Evolutionary conservation across 2,329 filamentous ascomycete species (phyloP).

Genomic region (Dendrostoma leiphaemia): DNA sequence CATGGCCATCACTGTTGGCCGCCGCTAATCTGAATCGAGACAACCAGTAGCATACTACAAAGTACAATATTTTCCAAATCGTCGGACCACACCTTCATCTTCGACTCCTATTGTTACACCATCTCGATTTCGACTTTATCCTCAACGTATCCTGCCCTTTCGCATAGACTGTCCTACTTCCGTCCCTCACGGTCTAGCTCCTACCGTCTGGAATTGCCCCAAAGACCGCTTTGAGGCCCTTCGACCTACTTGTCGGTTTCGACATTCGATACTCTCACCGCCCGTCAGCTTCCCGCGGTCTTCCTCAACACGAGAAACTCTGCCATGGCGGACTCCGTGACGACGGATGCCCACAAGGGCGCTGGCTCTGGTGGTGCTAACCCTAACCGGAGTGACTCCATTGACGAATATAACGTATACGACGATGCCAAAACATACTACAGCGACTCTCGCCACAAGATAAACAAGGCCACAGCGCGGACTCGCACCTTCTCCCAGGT

Average conservation of each 20-base stretch:
- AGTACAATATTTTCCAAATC: too few species aligned
- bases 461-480: conserved; percentile 44
- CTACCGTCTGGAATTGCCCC: background rate
- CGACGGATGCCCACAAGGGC: conserved; percentile 11
- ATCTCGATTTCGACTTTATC: conserved; percentile 8
- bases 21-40: conserved; percentile 16
- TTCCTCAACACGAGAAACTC: background rate
- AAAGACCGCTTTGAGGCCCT: background rate
- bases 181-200: too few species aligned
- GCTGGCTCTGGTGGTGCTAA: background rate
- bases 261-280: background rate
- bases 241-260: background rate
- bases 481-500: conserved; percentile 59
- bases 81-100: conserved; percentile 1
- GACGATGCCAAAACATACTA: conserved; percentile 62
- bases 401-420: conserved; percentile 48
- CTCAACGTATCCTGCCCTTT: background rate
- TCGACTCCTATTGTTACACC: conserved; percentile 6
- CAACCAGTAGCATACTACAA: conserved; percentile 1
- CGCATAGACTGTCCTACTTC: background rate
- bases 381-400: conserved; percentile 30
- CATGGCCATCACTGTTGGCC: too few species aligned
- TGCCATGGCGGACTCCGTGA: conserved; percentile 12
- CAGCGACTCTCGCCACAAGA: conserved; percentile 51
- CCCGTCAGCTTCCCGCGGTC: background rate